Percentiles rank a stretch among this genome's conserved stretches.
Conservation (phyloP, 2,329 filamentous ascomycete genomes). For the Phialophora verrucosa region DNA sequence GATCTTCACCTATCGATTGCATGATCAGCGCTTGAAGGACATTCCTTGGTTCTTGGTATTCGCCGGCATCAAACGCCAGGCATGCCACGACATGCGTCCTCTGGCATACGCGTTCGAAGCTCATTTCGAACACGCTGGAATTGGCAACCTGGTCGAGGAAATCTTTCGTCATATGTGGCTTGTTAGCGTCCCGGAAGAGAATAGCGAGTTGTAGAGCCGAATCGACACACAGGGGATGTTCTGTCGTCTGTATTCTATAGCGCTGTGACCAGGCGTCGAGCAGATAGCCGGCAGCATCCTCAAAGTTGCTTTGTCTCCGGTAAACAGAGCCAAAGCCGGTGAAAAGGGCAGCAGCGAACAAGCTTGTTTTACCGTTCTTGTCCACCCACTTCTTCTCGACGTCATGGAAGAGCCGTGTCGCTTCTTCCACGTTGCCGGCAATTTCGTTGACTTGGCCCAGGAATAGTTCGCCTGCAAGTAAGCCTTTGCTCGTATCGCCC, state of each 20-base stretch:
- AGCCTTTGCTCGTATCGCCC: not conserved
- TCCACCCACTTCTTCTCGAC: conserved; percentile 3
- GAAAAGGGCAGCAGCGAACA: not conserved
- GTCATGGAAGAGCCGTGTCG: conserved; percentile 2
- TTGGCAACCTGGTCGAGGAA: not conserved
- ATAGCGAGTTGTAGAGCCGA: not conserved
- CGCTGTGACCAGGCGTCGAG: not conserved
- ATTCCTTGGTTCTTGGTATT: not conserved
- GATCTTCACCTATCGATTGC: not conserved
- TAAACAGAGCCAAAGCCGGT: not conserved
- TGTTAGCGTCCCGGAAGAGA: not conserved
- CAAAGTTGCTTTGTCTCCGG: conserved; percentile 1
- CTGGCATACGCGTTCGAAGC: conserved; percentile 7
- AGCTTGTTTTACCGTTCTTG: not conserved
- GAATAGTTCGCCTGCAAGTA: conserved; percentile 2
- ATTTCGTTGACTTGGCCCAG: not conserved
- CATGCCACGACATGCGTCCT: not conserved
- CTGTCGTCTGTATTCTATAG: not conserved
- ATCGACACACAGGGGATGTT: not conserved
- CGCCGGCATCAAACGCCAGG: not conserved
- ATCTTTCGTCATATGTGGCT: not conserved
- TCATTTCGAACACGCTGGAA: not conserved
- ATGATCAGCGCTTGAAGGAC: not conserved
- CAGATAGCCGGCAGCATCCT: not conserved
- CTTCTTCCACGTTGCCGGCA: conserved; percentile 6